phyloP scores from a whole-genome alignment of 1,284 basidiomycete species.

The Inonotus obliquus region DNA sequence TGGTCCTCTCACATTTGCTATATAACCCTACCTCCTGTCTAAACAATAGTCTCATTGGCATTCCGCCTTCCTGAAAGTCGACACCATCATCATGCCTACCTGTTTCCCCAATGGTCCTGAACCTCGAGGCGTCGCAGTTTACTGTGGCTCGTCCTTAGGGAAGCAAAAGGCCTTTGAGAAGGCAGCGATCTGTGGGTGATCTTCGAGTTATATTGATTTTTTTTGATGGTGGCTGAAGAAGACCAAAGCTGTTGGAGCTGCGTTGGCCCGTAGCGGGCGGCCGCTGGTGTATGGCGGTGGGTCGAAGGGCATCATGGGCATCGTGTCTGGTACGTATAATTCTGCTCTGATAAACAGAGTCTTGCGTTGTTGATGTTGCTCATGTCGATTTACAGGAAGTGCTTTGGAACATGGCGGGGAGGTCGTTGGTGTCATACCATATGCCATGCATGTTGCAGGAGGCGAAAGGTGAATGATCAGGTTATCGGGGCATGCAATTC shows the following conservation, averaged over 20 bases:
- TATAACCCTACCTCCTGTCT: not conserved
- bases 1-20: too few species aligned
- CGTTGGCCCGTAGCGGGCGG: slow-evolving; percentile 60
- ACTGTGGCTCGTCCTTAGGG: slow-evolving; percentile 75
- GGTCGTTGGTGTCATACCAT: slow-evolving; percentile 81
- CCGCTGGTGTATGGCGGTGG: slow-evolving; percentile 88
- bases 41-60: not conserved
- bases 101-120: not conserved
- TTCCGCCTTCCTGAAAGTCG: not conserved
- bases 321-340: slow-evolving; percentile 51
- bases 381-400: slow-evolving; percentile 25
- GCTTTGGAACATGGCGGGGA: slow-evolving; percentile 64
- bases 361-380: not conserved
- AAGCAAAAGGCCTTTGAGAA: slow-evolving; percentile 52
- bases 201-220: slow-evolving; percentile 1
- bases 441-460: slow-evolving; percentile 63
- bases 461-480: slow-evolving; percentile 39
- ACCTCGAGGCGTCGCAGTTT: slow-evolving; percentile 57
- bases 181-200: slow-evolving; percentile 65
- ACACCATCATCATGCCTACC: not conserved
- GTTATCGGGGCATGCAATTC: not conserved
- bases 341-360: not conserved
- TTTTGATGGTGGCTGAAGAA: not conserved
- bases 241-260: slow-evolving; percentile 61
- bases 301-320: slow-evolving; percentile 81